phyloP scores from a whole-genome alignment of 257 asterid genomes.

The Penstemon newberryi region DNA sequence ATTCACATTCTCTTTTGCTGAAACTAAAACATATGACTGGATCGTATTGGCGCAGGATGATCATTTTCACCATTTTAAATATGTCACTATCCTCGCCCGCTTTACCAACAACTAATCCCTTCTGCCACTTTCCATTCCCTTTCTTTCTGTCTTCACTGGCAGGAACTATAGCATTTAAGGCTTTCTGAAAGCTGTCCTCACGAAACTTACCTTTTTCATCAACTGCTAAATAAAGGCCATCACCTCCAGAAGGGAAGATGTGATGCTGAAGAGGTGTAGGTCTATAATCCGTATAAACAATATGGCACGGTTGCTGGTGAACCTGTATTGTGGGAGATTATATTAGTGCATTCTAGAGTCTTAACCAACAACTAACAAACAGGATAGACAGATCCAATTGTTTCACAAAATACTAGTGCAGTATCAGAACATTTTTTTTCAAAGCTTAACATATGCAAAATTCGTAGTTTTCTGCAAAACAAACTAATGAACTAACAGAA shows the following conservation, averaged over 20 bases:
- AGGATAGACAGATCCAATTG: background rate
- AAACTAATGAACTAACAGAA: background rate
- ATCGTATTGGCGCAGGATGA: slow-evolving; percentile 87
- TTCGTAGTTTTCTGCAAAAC: background rate
- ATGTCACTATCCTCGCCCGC: slow-evolving; percentile 90
- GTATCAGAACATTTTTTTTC: background rate
- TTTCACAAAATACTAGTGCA: background rate
- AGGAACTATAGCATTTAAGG: slow-evolving; percentile 78
- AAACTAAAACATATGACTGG: slow-evolving; percentile 99
- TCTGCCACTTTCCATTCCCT: slow-evolving; percentile 77
- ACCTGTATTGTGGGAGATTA: slow-evolving; percentile 59
- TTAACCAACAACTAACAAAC: background rate
- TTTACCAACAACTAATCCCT: slow-evolving; percentile 72
- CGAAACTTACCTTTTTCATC: slow-evolving; percentile 96
- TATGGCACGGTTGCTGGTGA: slow-evolving; percentile 96
- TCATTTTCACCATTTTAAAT: slow-evolving; percentile 98
- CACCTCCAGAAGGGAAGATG: slow-evolving; percentile 90
- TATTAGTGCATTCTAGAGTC: slow-evolving; percentile 23
- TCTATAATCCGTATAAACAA: slow-evolving; percentile 93
- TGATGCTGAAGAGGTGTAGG: slow-evolving; percentile 99
- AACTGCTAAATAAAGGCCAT: slow-evolving; percentile 87
- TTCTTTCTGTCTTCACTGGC: slow-evolving; percentile 56
- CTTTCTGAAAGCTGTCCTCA: slow-evolving; percentile 96
- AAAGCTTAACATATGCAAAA: background rate
- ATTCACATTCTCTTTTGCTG: slow-evolving; percentile 99